Conservation (phyloP, 1,139 yeast species). For the Ogataea hybrid region DNA sequence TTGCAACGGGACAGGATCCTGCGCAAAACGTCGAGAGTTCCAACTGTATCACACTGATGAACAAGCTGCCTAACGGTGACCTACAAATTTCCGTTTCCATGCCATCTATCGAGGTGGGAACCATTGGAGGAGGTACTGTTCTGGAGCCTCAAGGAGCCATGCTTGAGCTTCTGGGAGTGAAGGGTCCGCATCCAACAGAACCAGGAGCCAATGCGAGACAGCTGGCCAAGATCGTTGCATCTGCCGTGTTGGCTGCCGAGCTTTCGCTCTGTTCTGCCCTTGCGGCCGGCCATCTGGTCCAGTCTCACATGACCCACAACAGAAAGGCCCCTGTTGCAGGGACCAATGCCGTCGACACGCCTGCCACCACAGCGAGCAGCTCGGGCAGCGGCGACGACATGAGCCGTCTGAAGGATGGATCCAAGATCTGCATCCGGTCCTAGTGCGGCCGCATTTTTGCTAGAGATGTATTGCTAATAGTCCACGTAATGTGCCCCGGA, state of each 20-base stretch:
- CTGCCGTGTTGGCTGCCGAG: constrained; percentile 96
- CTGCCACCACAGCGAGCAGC: constrained; percentile 15
- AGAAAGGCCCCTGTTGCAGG: constrained; percentile 42
- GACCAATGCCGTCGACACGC: constrained; percentile 17
- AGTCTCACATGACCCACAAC: constrained; percentile 96
- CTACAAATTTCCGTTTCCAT: too few species aligned
- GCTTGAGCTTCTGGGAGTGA: constrained; percentile 91
- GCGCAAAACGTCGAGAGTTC: too few species aligned
- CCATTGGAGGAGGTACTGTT: constrained; percentile 98
- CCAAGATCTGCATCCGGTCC: constrained; percentile 67
- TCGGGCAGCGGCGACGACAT: constrained; percentile 34
- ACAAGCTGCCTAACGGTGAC: too few species aligned
- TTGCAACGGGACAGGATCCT: too few species aligned
- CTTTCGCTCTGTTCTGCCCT: constrained; percentile 90
- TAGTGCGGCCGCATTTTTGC: constrained; percentile 19
- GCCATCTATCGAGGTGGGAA: constrained; percentile 98
- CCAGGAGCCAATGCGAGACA: constrained; percentile 97
- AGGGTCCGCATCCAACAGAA: constrained; percentile 90
- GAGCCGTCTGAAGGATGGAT: constrained; percentile 62
- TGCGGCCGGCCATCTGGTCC: constrained; percentile 98
- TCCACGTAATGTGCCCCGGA: constrained; percentile 8
- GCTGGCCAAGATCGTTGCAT: constrained; percentile 91
- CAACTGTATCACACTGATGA: too few species aligned
- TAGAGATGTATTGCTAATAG: constrained; percentile 11
- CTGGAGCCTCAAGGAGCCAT: constrained; percentile 96